Conservation (phyloP, 805 yeast species). For the Aciculoconidium aculeatum region DNA sequence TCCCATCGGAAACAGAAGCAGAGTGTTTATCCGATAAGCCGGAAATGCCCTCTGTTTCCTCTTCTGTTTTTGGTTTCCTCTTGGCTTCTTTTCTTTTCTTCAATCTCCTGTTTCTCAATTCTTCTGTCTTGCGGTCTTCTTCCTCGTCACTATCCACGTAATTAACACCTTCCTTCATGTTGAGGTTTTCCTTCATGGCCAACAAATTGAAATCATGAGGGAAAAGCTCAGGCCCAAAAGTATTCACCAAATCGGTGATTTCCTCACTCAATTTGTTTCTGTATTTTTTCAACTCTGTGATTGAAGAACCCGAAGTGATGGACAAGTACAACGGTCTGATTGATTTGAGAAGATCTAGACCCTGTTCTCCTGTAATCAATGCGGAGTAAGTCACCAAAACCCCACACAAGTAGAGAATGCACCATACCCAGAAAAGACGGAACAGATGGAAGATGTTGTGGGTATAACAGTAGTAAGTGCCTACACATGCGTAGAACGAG, state of each 20-base stretch:
- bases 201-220: conserved; percentile 69
- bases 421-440: conserved; percentile 36
- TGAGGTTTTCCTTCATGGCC: conserved; percentile 38
- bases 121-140: conserved; percentile 45
- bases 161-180: conserved; percentile 20
- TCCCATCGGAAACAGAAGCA: conserved; percentile 49
- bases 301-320: conserved; percentile 50
- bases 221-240: conserved; percentile 76
- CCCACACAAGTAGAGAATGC: conserved; percentile 53
- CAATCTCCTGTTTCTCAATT: conserved; percentile 39
- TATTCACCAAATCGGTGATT: conserved; percentile 75
- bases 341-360: conserved; percentile 82
- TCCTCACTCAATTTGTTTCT: conserved; percentile 61
- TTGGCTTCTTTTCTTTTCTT: conserved; percentile 20
- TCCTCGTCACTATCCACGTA: conserved; percentile 41
- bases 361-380: conserved; percentile 84
- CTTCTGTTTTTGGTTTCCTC: conserved; percentile 9
- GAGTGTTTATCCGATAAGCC: conserved; percentile 15
- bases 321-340: conserved; percentile 74
- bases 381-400: conserved; percentile 84
- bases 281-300: conserved; percentile 52
- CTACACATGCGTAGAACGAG: conserved; percentile 67
- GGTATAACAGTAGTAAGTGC: conserved; percentile 32
- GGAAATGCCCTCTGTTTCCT: conserved; percentile 3
- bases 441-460: conserved; percentile 10